Evolutionary conservation across 2,329 filamentous ascomycete species (phyloP), one percentile per base, ranked within the genome.

Genomic region (Phaeosphaeriaceae sp.): DNA sequence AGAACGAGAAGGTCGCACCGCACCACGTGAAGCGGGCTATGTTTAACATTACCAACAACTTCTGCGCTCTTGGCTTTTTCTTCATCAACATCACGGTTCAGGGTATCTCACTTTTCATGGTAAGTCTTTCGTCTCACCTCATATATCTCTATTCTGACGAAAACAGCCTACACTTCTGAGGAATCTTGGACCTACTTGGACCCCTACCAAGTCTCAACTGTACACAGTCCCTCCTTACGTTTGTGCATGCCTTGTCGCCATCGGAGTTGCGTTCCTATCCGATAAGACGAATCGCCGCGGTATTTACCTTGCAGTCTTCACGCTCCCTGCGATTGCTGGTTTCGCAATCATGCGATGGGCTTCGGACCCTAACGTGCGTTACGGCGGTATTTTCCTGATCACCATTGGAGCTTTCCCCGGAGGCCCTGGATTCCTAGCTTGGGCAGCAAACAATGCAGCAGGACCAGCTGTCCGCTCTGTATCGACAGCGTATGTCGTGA

Each of bases 61-160:
- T 86, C 42, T 87, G 84, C 68, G 84, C 84, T 1, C 67, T 82
- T 5, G 85, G 85, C 7, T 87, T 87, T 78, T 85, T 87, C 75
- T 77, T 82, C 65, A 84, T 86, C 76, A 87, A 88, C 73, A 83
- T 88, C 65, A 86, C 85, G 1, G 85, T 88, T 1, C 84, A 87
- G 56, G 74, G 75, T 24, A 76, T 78, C 33, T 74, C 75, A 1
- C 65, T 79, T 0, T 79, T 78, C 61, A 72, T 78, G 74, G 75
- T 76, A 67, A 63, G 70, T 54, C 15, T 2, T 20, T 9, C 36
- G 24, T 22, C 9, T 13, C 21, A 15, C 21, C 9, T 17, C n/a
- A 53, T 19, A 2, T n/a, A 15, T 49, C 56, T 36, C 25, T 31
- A 24, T 44, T 15, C 55, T 66, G 31, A 71, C 42, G 25, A 19